Conservation (phyloP, 2,329 filamentous ascomycete species). For the Ophiostoma pallidulum region DNA sequence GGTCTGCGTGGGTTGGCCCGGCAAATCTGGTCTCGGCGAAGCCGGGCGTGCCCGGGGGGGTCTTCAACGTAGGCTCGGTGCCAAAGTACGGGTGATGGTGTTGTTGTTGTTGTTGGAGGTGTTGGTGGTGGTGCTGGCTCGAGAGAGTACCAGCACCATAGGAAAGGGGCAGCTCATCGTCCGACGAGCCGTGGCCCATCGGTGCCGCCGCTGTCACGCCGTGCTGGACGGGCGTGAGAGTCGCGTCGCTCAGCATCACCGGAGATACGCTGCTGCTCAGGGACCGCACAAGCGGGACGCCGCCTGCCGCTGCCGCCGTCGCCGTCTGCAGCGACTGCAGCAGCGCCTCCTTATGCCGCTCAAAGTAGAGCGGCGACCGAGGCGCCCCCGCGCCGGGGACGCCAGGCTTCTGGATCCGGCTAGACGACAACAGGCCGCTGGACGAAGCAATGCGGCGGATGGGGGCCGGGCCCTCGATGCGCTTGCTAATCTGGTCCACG, state of each 20-base stretch:
- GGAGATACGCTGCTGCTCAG: constrained; percentile 7
- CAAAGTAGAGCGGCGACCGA: constrained; percentile 35
- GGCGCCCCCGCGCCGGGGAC: constrained; percentile 24
- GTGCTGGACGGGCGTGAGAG: background rate
- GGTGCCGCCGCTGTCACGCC: background rate
- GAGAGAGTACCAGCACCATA: background rate
- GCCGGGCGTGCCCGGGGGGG: constrained; percentile 13
- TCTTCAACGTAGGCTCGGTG: constrained; percentile 5
- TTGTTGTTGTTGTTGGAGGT: too few relatives aligned
- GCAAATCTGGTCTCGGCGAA: background rate
- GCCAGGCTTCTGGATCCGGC: constrained; percentile 33
- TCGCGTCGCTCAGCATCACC: background rate
- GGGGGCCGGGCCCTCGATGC: constrained; percentile 35
- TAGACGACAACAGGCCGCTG: constrained; percentile 31
- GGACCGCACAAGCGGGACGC: constrained; percentile 28
- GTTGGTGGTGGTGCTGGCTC: too few relatives aligned
- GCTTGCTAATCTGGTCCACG: constrained; percentile 33
- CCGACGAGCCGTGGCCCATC: constrained; percentile 2
- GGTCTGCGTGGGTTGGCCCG: constrained; percentile 18
- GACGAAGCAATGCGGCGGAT: constrained; percentile 47
- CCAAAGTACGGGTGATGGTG: constrained; percentile 3
- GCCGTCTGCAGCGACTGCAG: constrained; percentile 27
- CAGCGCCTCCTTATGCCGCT: constrained; percentile 36
- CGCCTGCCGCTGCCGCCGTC: constrained; percentile 18
- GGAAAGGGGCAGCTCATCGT: constrained; percentile 6